These are phyloP conservation scores for Agaricus bisporus DNA, from an alignment of 768 basidiomycete genomes.

Conservation along the genomic window DNA sequence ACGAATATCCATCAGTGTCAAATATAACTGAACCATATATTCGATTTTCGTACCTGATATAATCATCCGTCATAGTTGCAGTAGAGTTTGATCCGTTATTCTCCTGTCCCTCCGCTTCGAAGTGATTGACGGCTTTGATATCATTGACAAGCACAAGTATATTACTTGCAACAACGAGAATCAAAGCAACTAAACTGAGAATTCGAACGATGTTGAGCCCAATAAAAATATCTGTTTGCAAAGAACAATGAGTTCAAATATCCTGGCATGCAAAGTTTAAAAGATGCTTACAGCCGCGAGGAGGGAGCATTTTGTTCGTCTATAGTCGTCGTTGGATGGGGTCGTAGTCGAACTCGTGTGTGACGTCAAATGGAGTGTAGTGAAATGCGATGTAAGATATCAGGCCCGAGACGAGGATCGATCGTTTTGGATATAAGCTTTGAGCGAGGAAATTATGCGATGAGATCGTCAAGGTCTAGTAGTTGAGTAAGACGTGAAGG, in stretches of 20 bases:
- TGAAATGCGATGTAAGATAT: background rate
- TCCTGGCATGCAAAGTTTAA: background rate
- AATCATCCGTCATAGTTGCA: background rate
- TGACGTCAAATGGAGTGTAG: background rate
- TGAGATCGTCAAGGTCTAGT: conserved; percentile 6
- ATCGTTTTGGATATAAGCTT: background rate
- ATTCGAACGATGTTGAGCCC: conserved; percentile 73
- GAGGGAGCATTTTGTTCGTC: conserved; percentile 25
- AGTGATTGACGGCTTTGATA: conserved; percentile 68
- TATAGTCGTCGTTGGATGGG: background rate
- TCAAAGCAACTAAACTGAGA: conserved; percentile 71
- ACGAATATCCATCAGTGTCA: background rate
- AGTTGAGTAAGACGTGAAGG: background rate
- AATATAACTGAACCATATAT: background rate
- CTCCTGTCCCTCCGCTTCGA: conserved; percentile 35
- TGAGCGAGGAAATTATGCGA: conserved; percentile 6
- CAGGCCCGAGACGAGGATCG: background rate
- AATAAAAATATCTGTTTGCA: conserved; percentile 54
- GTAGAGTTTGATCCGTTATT: conserved; percentile 16
- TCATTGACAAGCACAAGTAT: conserved; percentile 70
- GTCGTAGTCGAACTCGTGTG: background rate
- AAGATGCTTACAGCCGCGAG: conserved; percentile 29
- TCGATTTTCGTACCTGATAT: background rate
- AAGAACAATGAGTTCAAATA: background rate
- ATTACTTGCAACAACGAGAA: conserved; percentile 77